Percentiles rank a stretch among this genome's conserved stretches.
Conservation (phyloP, 1,139 yeast species). For the Hanseniaspora sp. region DNA sequence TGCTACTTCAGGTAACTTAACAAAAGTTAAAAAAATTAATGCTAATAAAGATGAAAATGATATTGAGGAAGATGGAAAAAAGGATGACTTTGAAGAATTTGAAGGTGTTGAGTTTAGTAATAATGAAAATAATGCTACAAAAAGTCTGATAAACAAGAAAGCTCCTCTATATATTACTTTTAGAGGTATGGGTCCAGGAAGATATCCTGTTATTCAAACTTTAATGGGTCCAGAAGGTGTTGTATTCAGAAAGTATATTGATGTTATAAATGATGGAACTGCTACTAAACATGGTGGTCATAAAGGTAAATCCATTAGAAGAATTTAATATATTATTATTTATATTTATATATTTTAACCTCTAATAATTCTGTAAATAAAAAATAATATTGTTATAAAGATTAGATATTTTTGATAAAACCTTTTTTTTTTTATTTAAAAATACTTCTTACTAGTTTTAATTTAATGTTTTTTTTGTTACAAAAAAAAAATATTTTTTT, state of each 20-base stretch:
- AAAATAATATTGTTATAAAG: too few relatives aligned
- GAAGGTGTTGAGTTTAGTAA: background rate
- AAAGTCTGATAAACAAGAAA: conserved; percentile 2
- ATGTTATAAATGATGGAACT: conserved; percentile 66
- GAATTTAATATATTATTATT: background rate
- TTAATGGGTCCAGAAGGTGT: conserved; percentile 84
- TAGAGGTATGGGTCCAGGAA: conserved; percentile 77
- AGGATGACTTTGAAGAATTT: background rate
- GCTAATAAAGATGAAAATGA: background rate
- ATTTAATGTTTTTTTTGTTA: too few relatives aligned
- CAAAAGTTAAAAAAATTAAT: conserved; percentile 1
- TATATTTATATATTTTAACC: background rate
- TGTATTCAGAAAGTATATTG: conserved; percentile 49
- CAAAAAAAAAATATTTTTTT: too few relatives aligned
- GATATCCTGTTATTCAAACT: conserved; percentile 77
- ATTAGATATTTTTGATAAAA: too few relatives aligned
- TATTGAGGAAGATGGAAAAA: background rate
- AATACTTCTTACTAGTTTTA: too few relatives aligned
- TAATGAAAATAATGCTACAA: background rate
- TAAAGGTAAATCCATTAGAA: conserved; percentile 26
- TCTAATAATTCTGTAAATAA: too few relatives aligned
- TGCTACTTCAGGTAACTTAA: background rate
- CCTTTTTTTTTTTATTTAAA: background rate
- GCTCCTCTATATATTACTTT: conserved; percentile 32
- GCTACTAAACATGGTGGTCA: conserved; percentile 84